Percentiles rank a stretch among this genome's conserved stretches.
Conservation (phyloP, 768 basidiomycete genomes). For the Trametes gibbosa region DNA sequence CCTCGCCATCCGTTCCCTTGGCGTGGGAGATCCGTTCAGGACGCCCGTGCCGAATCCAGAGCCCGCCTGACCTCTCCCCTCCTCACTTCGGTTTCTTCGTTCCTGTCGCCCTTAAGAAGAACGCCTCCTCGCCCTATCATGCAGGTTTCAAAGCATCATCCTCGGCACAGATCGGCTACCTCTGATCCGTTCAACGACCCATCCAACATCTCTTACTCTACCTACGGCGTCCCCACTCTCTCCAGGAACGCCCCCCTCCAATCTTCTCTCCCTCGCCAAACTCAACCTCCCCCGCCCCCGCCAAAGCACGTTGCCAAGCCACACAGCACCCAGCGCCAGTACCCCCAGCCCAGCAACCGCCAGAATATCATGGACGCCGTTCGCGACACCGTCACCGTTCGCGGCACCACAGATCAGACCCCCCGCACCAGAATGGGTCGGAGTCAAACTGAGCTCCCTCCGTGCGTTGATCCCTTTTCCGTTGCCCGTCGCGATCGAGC, state of each 20-base stretch:
- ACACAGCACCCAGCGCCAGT: constrained; percentile 28
- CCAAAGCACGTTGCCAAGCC: constrained; percentile 36
- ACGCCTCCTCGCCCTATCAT: constrained; percentile 19
- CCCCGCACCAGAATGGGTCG: constrained; percentile 51
- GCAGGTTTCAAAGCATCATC: constrained; percentile 28
- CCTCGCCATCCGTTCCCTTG: constrained; percentile 15
- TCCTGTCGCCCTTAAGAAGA: constrained; percentile 16
- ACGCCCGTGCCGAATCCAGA: constrained; percentile 11
- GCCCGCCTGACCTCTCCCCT: constrained; percentile 14
- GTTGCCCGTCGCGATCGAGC: constrained; percentile 8
- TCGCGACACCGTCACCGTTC: constrained; percentile 64
- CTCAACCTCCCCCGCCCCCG: constrained; percentile 35
- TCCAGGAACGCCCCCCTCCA: constrained; percentile 25
- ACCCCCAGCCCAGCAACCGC: constrained; percentile 26
- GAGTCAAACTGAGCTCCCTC: constrained; percentile 48
- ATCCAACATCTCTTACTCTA: constrained; percentile 28
- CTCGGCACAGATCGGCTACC: constrained; percentile 26
- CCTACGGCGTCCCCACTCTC: constrained; percentile 32
- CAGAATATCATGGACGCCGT: constrained; percentile 62
- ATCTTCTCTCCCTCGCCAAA: constrained; percentile 13
- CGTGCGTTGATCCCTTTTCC: constrained; percentile 38
- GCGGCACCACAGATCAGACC: constrained; percentile 39
- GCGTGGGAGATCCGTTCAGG: constrained; percentile 23
- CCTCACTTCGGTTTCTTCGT: constrained; percentile 2
- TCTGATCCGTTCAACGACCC: constrained; percentile 33